Evolutionary conservation across 208 protist genomes (phyloP), one percentile per base, ranked within the genome.

Genomic region (Trypanosoma theileri): DNA sequence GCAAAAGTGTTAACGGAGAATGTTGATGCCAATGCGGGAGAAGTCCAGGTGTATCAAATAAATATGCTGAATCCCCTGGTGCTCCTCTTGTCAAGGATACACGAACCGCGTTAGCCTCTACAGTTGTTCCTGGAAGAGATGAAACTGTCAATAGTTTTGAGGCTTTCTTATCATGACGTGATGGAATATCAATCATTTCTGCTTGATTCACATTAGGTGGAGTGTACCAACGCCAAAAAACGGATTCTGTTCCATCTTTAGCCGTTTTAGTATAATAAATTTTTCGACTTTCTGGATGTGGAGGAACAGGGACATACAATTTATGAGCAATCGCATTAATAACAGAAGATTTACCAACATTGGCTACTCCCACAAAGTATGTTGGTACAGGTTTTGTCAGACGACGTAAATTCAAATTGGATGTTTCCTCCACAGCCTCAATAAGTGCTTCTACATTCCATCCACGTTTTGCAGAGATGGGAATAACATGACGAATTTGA

Each of bases 321-420:
- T 92, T 66, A 59, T 95, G 89, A 26, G 92, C 92, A 53, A 97
- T 81, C 21, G 89, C 89, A 71, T 97, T 97, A 54, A 97, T 89
- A 22, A 97, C 77, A n/a, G 92, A 97, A 41, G 92, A 97, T 88
- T 97, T 97, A 19, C 92, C 92, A 13, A 93, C 87, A 77, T 97
- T 97, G 16, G 92, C 87, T 11, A 86, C 88, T 9, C 92, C 92
- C 24, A 94, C 85, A 66, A 97, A 90, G 71, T 97, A 97, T 31
- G 92, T 95, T 21, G 84, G 84, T 22, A 94, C 76, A 6, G 92
- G 92, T 60, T 82, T 80, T 62, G 72, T 65, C 4, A 87, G 82
- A 6, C 88, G 92, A 9, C 73, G 73, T 53, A 95, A 69, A 66
- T 90, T 95, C 7, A 95, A 67, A 69, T 97, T 97, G 8, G 92